These are phyloP conservation scores for Phytomonas francai DNA, from an alignment of 208 protist genomes.

Conservation along the genomic window DNA sequence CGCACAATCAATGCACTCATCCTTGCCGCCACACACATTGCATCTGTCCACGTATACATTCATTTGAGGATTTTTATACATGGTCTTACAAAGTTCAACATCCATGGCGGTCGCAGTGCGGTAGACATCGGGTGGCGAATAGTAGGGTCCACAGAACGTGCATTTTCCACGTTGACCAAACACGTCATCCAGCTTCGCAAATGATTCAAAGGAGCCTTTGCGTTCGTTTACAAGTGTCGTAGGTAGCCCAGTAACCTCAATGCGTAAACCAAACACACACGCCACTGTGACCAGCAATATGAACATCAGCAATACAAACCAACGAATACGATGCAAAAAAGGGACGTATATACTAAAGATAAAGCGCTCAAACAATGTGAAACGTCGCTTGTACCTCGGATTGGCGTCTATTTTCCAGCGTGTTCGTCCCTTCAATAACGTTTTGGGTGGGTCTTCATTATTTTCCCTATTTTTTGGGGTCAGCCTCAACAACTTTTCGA, in stretches of 20 bases:
- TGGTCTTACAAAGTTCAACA: constrained; percentile 12
- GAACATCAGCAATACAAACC: constrained; percentile 16
- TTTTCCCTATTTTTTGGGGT: not conserved
- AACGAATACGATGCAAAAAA: constrained; percentile 14
- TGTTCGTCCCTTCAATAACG: constrained; percentile 19
- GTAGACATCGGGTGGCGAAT: constrained; percentile 13
- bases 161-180: constrained; percentile 31
- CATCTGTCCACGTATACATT: constrained; percentile 30
- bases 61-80: constrained; percentile 21
- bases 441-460: not conserved
- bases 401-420: constrained; percentile 21
- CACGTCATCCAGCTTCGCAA: constrained; percentile 19
- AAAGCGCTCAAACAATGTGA: constrained; percentile 33
- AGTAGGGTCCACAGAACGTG: constrained; percentile 40
- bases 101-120: constrained; percentile 9
- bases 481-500: not conserved
- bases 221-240: constrained; percentile 19
- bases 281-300: constrained; percentile 18
- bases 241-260: constrained; percentile 22
- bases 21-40: constrained; percentile 28
- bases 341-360: constrained; percentile 20
- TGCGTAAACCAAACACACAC: constrained; percentile 17
- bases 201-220: constrained; percentile 6
- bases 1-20: constrained; percentile 35
- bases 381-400: constrained; percentile 24